Conservation (phyloP, 2,329 filamentous ascomycete species). For the Talaromyces albobiverticillius region DNA sequence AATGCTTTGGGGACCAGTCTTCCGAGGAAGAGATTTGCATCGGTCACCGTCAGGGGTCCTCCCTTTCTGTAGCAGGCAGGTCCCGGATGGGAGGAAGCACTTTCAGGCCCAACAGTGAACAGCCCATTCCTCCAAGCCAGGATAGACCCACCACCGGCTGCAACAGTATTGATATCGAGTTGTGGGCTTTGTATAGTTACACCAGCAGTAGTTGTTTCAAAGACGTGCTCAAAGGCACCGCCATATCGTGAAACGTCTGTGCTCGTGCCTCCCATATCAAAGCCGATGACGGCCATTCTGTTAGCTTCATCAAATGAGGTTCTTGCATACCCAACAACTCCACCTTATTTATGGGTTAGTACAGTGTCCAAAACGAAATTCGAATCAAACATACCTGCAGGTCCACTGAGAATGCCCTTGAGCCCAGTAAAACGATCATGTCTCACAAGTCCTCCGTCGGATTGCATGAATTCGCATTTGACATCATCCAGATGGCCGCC, state of each 20-base stretch:
- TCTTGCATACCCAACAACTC: slow-evolving; percentile 84
- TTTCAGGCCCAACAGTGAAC: slow-evolving; percentile 89
- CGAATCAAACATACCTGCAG: slow-evolving; percentile 54
- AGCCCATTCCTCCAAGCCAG: slow-evolving; percentile 65
- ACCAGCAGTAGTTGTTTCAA: slow-evolving; percentile 84
- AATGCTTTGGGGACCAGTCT: slow-evolving; percentile 87
- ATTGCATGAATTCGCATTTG: slow-evolving; percentile 90
- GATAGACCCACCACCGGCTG: slow-evolving; percentile 77
- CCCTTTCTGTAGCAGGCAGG: slow-evolving; percentile 92
- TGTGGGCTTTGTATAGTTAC: slow-evolving; percentile 86
- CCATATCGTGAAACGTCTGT: slow-evolving; percentile 85
- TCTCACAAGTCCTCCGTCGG: slow-evolving; percentile 64
- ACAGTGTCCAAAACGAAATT: not conserved
- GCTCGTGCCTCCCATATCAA: slow-evolving; percentile 89
- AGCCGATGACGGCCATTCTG: slow-evolving; percentile 75
- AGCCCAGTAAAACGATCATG: slow-evolving; percentile 67
- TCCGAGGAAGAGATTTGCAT: slow-evolving; percentile 85
- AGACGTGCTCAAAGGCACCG: slow-evolving; percentile 83
- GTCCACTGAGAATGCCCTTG: slow-evolving; percentile 80
- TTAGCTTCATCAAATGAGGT: slow-evolving; percentile 80
- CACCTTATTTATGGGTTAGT: slow-evolving; percentile 42
- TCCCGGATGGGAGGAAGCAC: slow-evolving; percentile 84
- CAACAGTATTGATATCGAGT: slow-evolving; percentile 87
- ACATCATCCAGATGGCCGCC: slow-evolving; percentile 74
- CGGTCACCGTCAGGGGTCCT: slow-evolving; percentile 84